Base-by-base conservation (phyloP, 2,329 filamentous ascomycete species). In the Colletotrichum musae region DNA sequence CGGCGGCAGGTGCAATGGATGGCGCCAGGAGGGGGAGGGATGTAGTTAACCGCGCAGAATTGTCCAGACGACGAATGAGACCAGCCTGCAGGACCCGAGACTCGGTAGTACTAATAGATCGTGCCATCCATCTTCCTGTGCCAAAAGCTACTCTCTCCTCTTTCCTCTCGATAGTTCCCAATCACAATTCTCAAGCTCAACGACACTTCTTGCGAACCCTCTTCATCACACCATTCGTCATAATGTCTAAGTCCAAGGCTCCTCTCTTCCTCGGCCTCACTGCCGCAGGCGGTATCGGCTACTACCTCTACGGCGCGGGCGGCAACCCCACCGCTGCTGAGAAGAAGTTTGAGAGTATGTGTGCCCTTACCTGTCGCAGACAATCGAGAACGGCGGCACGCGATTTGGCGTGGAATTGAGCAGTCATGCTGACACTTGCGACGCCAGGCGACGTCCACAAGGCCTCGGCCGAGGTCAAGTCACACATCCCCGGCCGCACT, bases 261-360 rank as follows among this genome's bases (percentile, higher is more conserved):
- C 85, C 86, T 73, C 74, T 85, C 73, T 77, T 84, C 74, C 77
- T 92, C 75, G 92, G 91, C 75, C 81, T 90, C 73, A 88, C 86
- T 69, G 90, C 89, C 73, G 91, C 87, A 39, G 89, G 88, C 75
- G 92, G 90, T 72, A 84, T 91, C 68, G 94, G 93, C 51, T 98
- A 97, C 87, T 98, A 98, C 85, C 88, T 98, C 72, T 99, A 97
- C 86, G 87, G 83, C 59, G 92, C 95, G 16, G 95, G 95, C 71
- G 95, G 95, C 67, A 88, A 90, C 80, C 87, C 94, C 59, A 93
- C 92, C 81, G 90, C 88, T 58, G 95, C 95, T n/a, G 90, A 94
- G 87, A 93, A 95, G 86, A 87, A 96, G 80, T 88, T 93, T 74
- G 93, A 97, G 85, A 89, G 95, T 97, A 84, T 53, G 90, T 15